Conservation (phyloP, 1,284 basidiomycete species). For the Sporisorium reilianum region DNA sequence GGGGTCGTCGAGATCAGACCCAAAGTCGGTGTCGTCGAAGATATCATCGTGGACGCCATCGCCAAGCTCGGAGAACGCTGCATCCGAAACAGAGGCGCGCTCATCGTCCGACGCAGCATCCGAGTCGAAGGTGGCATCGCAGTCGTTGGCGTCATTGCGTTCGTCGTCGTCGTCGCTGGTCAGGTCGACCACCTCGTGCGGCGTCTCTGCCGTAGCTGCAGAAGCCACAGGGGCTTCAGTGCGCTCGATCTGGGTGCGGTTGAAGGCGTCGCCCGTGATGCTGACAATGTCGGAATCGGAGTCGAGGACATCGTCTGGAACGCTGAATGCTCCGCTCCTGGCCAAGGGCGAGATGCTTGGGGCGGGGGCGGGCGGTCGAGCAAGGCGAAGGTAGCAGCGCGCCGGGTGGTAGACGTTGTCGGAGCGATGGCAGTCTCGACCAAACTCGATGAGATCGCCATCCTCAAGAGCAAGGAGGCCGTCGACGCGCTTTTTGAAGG, state of each 20-base stretch:
- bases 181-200: slow-evolving; percentile 12
- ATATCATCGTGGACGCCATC: neutral
- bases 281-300: slow-evolving; percentile 32
- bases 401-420: slow-evolving; percentile 18
- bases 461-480: slow-evolving; percentile 4
- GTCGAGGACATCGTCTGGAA: slow-evolving; percentile 23
- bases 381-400: slow-evolving; percentile 23
- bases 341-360: neutral
- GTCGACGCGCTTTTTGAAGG: neutral
- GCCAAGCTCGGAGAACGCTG: neutral
- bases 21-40: slow-evolving; percentile 7
- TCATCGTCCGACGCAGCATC: neutral
- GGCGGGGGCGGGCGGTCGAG: neutral
- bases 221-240: neutral
- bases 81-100: neutral
- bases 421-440: slow-evolving; percentile 12
- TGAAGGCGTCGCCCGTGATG: slow-evolving; percentile 18
- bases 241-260: neutral
- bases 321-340: slow-evolving; percentile 2
- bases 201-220: slow-evolving; percentile 3
- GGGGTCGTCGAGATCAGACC: slow-evolving; percentile 2
- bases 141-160: neutral
- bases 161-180: slow-evolving; percentile 22
- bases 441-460: slow-evolving; percentile 37
- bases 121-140: neutral